Evolutionary conservation across 129 eudicot genomes (phyloP), one percentile per base, ranked within the genome.

Genomic region (Sambucus nigra): DNA sequence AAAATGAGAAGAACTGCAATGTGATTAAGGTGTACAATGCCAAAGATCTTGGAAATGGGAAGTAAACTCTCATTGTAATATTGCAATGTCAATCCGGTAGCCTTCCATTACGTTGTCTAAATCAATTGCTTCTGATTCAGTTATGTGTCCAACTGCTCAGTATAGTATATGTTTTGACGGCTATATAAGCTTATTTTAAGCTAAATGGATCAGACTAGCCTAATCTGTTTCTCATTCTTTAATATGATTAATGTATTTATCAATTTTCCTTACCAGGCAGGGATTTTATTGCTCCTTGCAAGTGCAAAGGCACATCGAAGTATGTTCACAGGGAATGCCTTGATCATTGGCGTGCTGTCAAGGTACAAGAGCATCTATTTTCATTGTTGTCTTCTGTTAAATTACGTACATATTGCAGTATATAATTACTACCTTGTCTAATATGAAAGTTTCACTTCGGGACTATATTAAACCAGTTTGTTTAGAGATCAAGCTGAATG

Each of bases 221-320:
- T 8, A 35, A 35, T 2, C 42, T 35, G 13, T 1, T 35, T 35
- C 13, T 35, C 42, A 8, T 35, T 35, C 42, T 35, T 35, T 15
- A 35, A 35, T 35, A 35, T 35, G 8, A 7, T 35, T 35, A 35
- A 35, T 35, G 13, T 15, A 35, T 15, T 35, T 35, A 32, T n/a
- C 8, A 22, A 16, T 12, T 33, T 62, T 39, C 53, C 63, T 50
- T 28, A 57, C 51, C 83, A 91, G 99, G 99, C 56, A 83, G 99
- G 75, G 99, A 86, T 68, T 91, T 91, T 70, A 91, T 91, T 48
- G 94, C 99, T 40, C 99, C 99, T 11, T 91, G 99, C 80, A 91
- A 82, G 72, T 91, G 99, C 74, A 86, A 82, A 78, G 99, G 99
- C 40, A 86, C 99, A 45, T 74, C 99, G 53, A 91, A 91, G 70